Conservation (phyloP, 345 rosid genomes). For the Garcia nutans region DNA sequence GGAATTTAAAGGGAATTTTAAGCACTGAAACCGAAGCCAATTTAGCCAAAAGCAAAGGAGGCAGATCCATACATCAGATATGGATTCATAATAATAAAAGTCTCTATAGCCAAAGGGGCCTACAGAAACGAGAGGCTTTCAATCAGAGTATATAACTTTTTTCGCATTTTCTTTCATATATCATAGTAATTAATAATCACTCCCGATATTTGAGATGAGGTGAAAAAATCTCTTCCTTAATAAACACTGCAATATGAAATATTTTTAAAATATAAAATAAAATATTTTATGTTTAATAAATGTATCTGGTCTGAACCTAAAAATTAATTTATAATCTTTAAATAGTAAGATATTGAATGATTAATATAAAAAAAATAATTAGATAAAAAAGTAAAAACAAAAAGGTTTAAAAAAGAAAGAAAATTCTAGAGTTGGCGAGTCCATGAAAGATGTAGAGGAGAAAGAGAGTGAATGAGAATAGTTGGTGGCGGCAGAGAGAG, state of each 20-base stretch:
- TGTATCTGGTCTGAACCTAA: no score
- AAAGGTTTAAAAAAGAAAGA: no score
- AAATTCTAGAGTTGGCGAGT: neutral
- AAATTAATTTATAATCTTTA: no score
- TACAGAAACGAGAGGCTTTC: slow-evolving; percentile 15
- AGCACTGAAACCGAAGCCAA: slow-evolving; percentile 42
- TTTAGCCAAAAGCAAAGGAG: neutral
- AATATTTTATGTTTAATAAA: no score
- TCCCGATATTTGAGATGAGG: no score
- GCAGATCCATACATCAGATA: slow-evolving; percentile 8
- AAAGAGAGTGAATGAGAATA: slow-evolving; percentile 19
- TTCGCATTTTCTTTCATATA: no score
- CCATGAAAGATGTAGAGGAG: neutral
- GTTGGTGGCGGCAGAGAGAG: slow-evolving; percentile 1
- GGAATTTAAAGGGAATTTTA: slow-evolving; percentile 26
- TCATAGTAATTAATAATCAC: no score
- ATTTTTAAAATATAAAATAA: no score
- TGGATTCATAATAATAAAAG: slow-evolving; percentile 20
- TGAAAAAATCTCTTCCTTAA: no score
- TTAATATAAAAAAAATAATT: no score
- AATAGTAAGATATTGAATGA: no score
- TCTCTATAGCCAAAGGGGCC: neutral
- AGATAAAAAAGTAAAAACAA: neutral
- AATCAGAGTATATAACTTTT: slow-evolving; percentile 8
- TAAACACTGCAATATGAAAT: no score